Evolutionary conservation across 805 yeast species (phyloP).

Genomic region (Brettanomyces naardenensis): DNA sequence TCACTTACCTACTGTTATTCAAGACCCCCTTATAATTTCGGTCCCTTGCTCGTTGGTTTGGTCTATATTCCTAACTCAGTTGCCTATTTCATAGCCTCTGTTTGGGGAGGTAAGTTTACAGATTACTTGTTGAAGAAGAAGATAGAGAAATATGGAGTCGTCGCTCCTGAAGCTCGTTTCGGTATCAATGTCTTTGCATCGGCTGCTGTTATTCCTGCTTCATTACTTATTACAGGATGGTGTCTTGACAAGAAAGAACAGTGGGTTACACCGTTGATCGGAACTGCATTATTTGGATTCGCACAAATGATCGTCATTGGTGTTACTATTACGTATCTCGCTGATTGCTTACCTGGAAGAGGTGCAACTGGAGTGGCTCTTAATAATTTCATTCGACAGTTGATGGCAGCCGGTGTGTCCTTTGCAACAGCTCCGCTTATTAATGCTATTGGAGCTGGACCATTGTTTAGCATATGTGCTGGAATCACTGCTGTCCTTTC

Average conservation of each 20-base stretch:
- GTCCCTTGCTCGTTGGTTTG: conserved; percentile 58
- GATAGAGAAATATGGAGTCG: conserved; percentile 50
- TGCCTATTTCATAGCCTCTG: conserved; percentile 64
- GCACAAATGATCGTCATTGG: conserved; percentile 82
- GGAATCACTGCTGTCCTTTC: conserved; percentile 44
- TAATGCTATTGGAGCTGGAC: conserved; percentile 61
- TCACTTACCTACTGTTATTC: conserved; percentile 59
- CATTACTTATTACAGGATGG: conserved; percentile 79
- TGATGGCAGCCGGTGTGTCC: conserved; percentile 68
- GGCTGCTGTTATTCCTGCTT: conserved; percentile 50
- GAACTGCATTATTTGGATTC: conserved; percentile 75
- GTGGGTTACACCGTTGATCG: conserved; percentile 77
- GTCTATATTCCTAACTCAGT: conserved; percentile 80
- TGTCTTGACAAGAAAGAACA: conserved; percentile 53
- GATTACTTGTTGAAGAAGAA: conserved; percentile 49
- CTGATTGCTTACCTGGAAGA: conserved; percentile 77
- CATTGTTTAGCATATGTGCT: conserved; percentile 58
- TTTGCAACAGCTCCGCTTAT: conserved; percentile 69
- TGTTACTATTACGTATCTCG: conserved; percentile 69
- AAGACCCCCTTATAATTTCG: conserved; percentile 61
- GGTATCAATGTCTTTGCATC: conserved; percentile 69
- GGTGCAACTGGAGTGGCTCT: conserved; percentile 88
- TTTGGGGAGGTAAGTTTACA: conserved; percentile 78
- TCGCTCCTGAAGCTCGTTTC: conserved; percentile 71
- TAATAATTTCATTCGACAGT: conserved; percentile 66